Evolutionary conservation across 2,329 filamentous ascomycete species (phyloP).

Genomic region (Epichloe glyceriae): DNA sequence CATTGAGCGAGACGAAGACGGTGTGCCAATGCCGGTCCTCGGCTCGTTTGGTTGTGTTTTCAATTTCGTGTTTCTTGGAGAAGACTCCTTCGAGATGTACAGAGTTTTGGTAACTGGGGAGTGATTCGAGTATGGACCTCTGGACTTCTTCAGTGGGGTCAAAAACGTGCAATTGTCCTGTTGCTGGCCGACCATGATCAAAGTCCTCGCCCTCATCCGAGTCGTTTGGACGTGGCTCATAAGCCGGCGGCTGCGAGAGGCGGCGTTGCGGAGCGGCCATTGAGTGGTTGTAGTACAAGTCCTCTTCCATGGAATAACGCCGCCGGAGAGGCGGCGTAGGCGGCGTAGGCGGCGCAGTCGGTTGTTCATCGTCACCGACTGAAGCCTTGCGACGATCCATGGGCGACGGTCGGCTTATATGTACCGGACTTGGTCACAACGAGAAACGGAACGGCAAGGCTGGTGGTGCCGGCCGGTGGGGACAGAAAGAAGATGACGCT

Average conservation of each 20-base stretch:
- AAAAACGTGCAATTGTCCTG: conserved; percentile 9
- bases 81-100: conserved; percentile 45
- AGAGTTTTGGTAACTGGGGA: conserved; percentile 45
- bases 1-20: conserved; percentile 50
- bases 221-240: conserved; percentile 18
- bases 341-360: conserved; percentile 17
- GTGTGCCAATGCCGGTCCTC: conserved; percentile 51
- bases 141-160: conserved; percentile 18
- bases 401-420: conserved; percentile 13
- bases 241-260: conserved; percentile 34
- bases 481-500: background rate
- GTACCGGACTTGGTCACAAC: conserved; percentile 6
- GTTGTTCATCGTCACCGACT: conserved; percentile 21
- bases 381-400: conserved; percentile 21
- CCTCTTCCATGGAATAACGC: conserved; percentile 42
- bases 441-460: conserved; percentile 2
- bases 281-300: conserved; percentile 38
- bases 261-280: conserved; percentile 32
- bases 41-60: conserved; percentile 49
- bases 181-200: background rate
- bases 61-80: conserved; percentile 52
- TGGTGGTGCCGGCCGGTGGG: background rate
- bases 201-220: conserved; percentile 5
- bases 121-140: conserved; percentile 21
- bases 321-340: conserved; percentile 20